phyloP scores from a whole-genome alignment of 1,139 yeast genomes.

The Nadsonia starkeyi-henricii region DNA sequence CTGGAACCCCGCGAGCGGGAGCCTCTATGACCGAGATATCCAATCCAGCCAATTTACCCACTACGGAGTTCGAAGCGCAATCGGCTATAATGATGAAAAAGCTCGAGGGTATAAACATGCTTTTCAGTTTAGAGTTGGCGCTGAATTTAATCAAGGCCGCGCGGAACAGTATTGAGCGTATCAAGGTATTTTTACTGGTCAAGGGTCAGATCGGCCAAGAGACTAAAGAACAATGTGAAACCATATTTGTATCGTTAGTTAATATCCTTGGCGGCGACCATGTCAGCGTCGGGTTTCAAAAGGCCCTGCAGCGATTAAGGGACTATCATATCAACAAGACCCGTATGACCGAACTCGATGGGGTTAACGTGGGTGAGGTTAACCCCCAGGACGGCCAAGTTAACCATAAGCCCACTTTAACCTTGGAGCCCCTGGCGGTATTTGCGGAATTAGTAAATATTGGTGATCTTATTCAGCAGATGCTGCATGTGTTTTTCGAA shows the following conservation, averaged over 20 bases:
- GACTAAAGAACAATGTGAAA: conserved; percentile 30
- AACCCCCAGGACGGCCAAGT: not conserved
- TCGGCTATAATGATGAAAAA: conserved; percentile 30
- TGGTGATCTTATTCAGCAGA: conserved; percentile 85
- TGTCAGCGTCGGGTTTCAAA: conserved; percentile 66
- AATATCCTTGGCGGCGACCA: conserved; percentile 58
- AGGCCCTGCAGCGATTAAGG: conserved; percentile 56
- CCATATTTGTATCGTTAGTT: conserved; percentile 53
- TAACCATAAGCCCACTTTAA: not conserved
- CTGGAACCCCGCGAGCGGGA: conserved; percentile 5
- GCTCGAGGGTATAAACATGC: conserved; percentile 26
- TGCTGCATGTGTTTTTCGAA: conserved; percentile 81
- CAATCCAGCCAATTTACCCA: conserved; percentile 15
- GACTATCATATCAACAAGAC: conserved; percentile 54
- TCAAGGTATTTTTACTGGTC: conserved; percentile 20
- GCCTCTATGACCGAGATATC: conserved; percentile 6
- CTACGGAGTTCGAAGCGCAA: conserved; percentile 32
- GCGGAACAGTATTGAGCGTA: conserved; percentile 25
- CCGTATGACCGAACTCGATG: conserved; percentile 18
- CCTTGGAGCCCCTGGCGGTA: conserved; percentile 62
- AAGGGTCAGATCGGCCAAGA: conserved; percentile 21
- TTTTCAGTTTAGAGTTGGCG: conserved; percentile 31
- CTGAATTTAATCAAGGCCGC: conserved; percentile 26
- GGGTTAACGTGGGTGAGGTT: conserved; percentile 12
- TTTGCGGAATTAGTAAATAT: conserved; percentile 84